Evolutionary conservation across 441 rosid genomes (phyloP), one percentile per base, ranked within the genome.

Genomic region (Erodium moschatum): DNA sequence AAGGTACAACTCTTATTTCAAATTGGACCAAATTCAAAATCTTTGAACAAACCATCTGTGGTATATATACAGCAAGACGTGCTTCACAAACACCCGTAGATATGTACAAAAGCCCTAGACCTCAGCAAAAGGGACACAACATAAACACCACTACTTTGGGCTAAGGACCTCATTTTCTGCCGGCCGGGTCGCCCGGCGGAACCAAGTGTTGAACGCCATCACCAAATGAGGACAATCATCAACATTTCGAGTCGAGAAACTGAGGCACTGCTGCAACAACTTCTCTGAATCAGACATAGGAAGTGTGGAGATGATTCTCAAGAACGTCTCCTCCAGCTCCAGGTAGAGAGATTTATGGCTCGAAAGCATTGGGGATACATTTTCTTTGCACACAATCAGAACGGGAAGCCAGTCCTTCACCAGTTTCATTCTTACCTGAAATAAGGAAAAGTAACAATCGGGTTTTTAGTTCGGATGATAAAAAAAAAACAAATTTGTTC

Each of bases 351-450:
- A 29, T 67, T 78, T 86, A 38, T 83, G 82, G 54, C 78, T 81
- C 40, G 85, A 72, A 6, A 76, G 73, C 78, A 79, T 76, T 0
- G 89, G 85, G 0, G 85, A 75, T n/a, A 76, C 75, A 9, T 66
- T 73, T 75, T 80, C 87, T 73, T 77, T 88, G 85, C 89, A 88
- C 20, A 79, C 82, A 7, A 78, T 80, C 70, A 88, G 84, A 74
- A 88, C 89, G 52, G 94, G 94, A 68, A 88, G 88, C 94, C 91
- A 88, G 63, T 81, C 81, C 73, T 77, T 81, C 12, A 88, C 87
- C 64, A 88, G 85, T 79, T 79, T 86, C 80, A 73, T 85, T 77
- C 93, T 83, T 24, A 88, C 86, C 90, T 88, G 85, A 67, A 80
- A 76, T 44, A 46, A 35, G 12, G 56, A 24, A 61, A 52, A 5